Evolutionary conservation across 768 basidiomycete genomes (phyloP).

Genomic region (Trametes cingulata): DNA sequence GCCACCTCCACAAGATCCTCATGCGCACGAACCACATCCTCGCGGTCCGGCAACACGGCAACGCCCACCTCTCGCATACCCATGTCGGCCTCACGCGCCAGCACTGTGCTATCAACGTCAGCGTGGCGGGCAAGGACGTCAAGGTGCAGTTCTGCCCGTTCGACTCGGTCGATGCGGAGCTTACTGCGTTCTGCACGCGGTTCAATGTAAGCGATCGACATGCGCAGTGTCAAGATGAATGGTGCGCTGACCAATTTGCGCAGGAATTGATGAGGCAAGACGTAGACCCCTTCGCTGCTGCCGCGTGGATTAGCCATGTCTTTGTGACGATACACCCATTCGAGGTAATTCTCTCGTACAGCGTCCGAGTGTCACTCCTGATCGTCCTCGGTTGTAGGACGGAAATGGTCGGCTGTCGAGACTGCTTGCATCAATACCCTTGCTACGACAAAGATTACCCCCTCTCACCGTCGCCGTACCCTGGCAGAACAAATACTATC

Average conservation of each 20-base stretch:
- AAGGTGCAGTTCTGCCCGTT: constrained; percentile 19
- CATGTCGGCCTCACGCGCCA: constrained; percentile 14
- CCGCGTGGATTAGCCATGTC: constrained; percentile 20
- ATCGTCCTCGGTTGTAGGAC: not conserved
- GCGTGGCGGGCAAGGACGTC: constrained; percentile 8
- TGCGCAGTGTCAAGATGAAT: not conserved
- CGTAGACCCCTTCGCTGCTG: constrained; percentile 13
- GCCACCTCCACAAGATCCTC: constrained; percentile 12
- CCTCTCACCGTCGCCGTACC: constrained; percentile 9
- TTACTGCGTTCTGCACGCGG: constrained; percentile 14
- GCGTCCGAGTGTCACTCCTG: too few species aligned
- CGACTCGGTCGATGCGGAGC: constrained; percentile 19
- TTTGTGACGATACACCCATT: constrained; percentile 19
- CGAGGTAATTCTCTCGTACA: constrained; percentile 1
- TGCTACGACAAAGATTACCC: constrained; percentile 4
- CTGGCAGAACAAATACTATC: constrained; percentile 11
- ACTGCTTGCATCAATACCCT: constrained; percentile 17
- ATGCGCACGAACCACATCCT: constrained; percentile 19
- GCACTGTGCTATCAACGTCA: constrained; percentile 14
- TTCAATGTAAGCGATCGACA: constrained; percentile 8
- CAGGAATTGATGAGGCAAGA: constrained; percentile 10
- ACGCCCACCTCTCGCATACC: not conserved
- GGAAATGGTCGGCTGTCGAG: constrained; percentile 17
- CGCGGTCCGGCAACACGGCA: constrained; percentile 4
- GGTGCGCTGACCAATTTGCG: not conserved